Conservation (phyloP, 805 yeast species). For the Grigorovia humatica region DNA sequence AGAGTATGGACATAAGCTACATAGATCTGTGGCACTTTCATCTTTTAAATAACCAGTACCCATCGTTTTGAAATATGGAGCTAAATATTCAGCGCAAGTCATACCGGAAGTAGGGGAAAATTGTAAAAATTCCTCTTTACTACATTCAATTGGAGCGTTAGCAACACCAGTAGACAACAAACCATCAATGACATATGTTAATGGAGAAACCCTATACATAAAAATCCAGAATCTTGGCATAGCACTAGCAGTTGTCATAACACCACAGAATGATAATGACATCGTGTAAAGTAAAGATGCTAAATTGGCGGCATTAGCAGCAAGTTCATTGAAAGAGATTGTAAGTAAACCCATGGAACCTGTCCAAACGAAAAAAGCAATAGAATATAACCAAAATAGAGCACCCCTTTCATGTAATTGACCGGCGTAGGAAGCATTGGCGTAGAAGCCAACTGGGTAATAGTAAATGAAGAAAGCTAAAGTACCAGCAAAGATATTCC, state of each 20-base stretch:
- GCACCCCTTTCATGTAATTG: slow-evolving; percentile 45
- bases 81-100: slow-evolving; percentile 50
- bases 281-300: slow-evolving; percentile 48
- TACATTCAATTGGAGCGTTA: slow-evolving; percentile 37
- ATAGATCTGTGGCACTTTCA: slow-evolving; percentile 38
- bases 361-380: slow-evolving; percentile 43
- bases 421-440: slow-evolving; percentile 46
- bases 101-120: slow-evolving; percentile 44
- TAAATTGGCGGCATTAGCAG: slow-evolving; percentile 55
- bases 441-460: slow-evolving; percentile 61
- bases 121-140: slow-evolving; percentile 36
- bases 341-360: slow-evolving; percentile 49
- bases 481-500: slow-evolving; percentile 52
- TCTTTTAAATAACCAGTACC: slow-evolving; percentile 41
- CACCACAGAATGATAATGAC: slow-evolving; percentile 70
- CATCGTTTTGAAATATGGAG: slow-evolving; percentile 22
- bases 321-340: slow-evolving; percentile 48
- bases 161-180: slow-evolving; percentile 48
- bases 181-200: slow-evolving; percentile 54
- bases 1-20: slow-evolving; percentile 48
- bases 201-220: slow-evolving; percentile 66
- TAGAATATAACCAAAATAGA: slow-evolving; percentile 37
- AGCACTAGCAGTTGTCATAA: slow-evolving; percentile 43
- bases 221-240: slow-evolving; percentile 73
- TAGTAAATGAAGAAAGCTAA: slow-evolving; percentile 53